A percentile compares a stretch with the other conserved stretches of the same genome.
Evolutionary conservation across 495 filamentous ascomycete genomes (phyloP).

Genomic region (Aspergillus cristatus): DNA sequence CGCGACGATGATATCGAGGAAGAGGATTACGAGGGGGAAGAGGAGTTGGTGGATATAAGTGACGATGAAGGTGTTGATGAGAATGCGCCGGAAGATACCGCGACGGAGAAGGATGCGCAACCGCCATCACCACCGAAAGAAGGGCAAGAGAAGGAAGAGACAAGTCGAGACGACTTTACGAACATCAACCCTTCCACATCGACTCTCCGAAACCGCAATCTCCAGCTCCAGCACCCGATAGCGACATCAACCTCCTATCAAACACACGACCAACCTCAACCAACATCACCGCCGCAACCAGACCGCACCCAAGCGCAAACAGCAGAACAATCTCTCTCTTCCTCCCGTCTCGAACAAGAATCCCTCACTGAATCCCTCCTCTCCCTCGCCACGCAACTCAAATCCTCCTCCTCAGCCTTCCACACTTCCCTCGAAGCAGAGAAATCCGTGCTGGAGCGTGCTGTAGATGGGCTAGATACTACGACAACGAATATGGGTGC

Average conservation of each 20-base stretch:
- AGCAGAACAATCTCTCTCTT: conserved; percentile 60
- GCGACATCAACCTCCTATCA: conserved; percentile 15
- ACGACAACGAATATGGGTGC: conserved; percentile 66
- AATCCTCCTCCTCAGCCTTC: conserved; percentile 63
- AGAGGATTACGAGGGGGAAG: conserved; percentile 17
- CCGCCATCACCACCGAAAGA: not conserved
- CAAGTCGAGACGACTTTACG: conserved; percentile 4
- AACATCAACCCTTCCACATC: conserved; percentile 8
- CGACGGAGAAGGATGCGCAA: not conserved
- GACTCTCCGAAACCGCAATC: conserved; percentile 25
- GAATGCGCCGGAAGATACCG: not conserved
- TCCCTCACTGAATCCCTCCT: conserved; percentile 73
- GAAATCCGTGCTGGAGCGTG: conserved; percentile 56
- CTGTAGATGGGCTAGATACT: conserved; percentile 64
- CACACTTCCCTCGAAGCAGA: conserved; percentile 62
- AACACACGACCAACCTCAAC: conserved; percentile 6
- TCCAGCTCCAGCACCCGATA: conserved; percentile 5
- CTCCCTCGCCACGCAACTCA: conserved; percentile 66
- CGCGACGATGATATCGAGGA: conserved; percentile 18
- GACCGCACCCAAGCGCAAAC: conserved; percentile 30
- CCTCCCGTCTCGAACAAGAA: conserved; percentile 74
- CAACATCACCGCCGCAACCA: conserved; percentile 9
- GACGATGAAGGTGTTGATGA: not conserved
- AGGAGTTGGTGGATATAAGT: conserved; percentile 22
- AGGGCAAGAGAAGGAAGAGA: conserved; percentile 2